Evolutionary conservation across 441 rosid species (phyloP).

Genomic region (Gossypium davidsonii): DNA sequence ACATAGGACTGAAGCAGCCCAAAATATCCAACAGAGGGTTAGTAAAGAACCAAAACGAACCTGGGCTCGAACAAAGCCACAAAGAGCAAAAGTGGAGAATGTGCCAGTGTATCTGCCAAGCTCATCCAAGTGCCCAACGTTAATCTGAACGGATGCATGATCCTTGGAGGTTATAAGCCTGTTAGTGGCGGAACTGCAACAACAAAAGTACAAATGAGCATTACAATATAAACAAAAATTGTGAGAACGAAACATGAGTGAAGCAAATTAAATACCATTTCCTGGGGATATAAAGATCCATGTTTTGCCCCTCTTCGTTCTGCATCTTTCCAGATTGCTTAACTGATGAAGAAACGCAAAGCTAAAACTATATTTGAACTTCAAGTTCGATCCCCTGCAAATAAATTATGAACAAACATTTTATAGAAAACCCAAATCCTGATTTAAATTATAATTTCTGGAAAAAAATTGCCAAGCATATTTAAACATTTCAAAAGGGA

Average conservation of each 20-base stretch:
- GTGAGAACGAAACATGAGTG: neutral
- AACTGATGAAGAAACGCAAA: neutral
- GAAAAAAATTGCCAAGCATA: no score
- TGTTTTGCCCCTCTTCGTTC: conserved; percentile 43
- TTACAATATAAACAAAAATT: neutral
- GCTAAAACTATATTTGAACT: neutral
- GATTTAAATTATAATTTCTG: no score
- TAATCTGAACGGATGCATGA: conserved; percentile 87
- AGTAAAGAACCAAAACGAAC: neutral
- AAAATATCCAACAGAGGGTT: neutral
- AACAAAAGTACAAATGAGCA: neutral
- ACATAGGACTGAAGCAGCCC: neutral
- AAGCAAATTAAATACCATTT: conserved; percentile 36
- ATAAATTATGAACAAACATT: no score
- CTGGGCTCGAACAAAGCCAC: conserved; percentile 50
- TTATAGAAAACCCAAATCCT: no score
- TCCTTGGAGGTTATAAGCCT: conserved; percentile 90
- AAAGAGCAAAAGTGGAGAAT: conserved; percentile 71
- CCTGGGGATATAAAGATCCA: conserved; percentile 11
- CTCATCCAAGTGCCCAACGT: conserved; percentile 76
- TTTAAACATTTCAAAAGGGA: no score
- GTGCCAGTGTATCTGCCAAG: conserved; percentile 68
- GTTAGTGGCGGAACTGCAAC: conserved; percentile 76
- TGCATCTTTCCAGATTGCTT: conserved; percentile 55
- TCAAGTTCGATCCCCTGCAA: neutral